Base-by-base conservation (phyloP, 2,329 filamentous ascomycete species). In the Coniochaeta ligniaria region DNA sequence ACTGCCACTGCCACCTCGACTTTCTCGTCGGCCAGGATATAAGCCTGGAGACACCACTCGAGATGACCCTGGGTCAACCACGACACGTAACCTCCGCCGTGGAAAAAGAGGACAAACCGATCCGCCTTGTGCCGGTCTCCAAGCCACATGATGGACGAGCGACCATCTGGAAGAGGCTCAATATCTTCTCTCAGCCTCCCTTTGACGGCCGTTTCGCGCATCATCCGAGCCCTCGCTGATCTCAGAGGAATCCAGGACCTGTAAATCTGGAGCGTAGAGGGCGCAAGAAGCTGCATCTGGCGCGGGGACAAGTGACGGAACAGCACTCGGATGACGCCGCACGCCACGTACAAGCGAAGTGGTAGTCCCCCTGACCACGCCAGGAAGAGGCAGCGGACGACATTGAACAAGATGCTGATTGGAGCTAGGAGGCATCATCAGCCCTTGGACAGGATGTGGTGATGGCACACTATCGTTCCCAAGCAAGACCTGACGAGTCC, bases 1-100 rank as follows among this genome's bases (percentile, higher is more conserved):
- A 74, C 59, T 1, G 68, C 72, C 3, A 76, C 72, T 11, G 69
- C 69, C 6, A 70, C 65, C n/a, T 67, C 63, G 3, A 65, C 64
- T 12, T 58, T 47, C 6, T 31, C 45, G 52, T 58, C 59, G 0
- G 63, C 62, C 8, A 57, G 56, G 11, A 72, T 50, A 35, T 68
- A 72, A 1, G 66, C 62, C 9, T 66, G 63, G 50, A 65, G 61
- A 52, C 69, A 71, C 70, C 67, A 71, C 28, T 68, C 65, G 1
- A 72, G 47, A 43, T 71, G 69, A 0, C 67, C 68, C 0, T 56
- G 38, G 4, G 58, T 41, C 11, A 67, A 36, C 2, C 69, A 68
- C 1, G 66, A 59, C 12, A 66, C 58, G 62, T 68, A 72, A 11
- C 68, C 70, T 17, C 70, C 70, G n/a, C 70, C 70, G 55, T 72